phyloP scores from a whole-genome alignment of 345 rosid species.

The Anastatica hierochuntica region DNA sequence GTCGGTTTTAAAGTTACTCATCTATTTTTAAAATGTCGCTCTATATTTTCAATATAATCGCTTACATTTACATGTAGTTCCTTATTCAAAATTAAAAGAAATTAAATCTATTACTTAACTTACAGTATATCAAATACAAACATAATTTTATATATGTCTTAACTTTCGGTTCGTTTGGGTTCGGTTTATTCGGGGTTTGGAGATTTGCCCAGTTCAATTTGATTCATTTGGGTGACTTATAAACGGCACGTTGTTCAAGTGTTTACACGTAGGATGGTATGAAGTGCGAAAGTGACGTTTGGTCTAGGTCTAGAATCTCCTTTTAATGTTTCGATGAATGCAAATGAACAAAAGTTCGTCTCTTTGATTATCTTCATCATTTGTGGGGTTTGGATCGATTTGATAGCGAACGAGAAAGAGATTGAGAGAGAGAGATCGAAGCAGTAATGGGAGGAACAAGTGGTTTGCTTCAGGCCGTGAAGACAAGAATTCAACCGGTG shows the following conservation, averaged over 20 bases:
- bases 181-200: too few species aligned
- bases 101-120: too few species aligned
- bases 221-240: too few species aligned
- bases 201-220: too few species aligned
- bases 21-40: too few species aligned
- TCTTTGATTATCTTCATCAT: slow-evolving; percentile 12
- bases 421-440: slow-evolving; percentile 16
- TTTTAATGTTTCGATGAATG: slow-evolving; percentile 7
- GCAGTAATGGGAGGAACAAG: slow-evolving; percentile 40
- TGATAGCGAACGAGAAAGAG: slow-evolving; percentile 13
- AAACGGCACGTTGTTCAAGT: not conserved
- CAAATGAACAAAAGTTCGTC: not conserved
- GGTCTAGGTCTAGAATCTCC: not conserved
- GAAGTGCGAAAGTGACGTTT: not conserved
- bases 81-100: too few species aligned
- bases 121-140: too few species aligned
- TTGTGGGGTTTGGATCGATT: slow-evolving; percentile 13
- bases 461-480: slow-evolving; percentile 33
- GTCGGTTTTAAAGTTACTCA: too few species aligned
- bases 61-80: too few species aligned
- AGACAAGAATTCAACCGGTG: slow-evolving; percentile 44
- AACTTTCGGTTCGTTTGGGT: too few species aligned
- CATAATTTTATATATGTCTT: too few species aligned
- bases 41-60: too few species aligned
- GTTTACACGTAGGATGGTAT: not conserved